Evolutionary conservation across 108 stramenopile genomes (phyloP).

Genomic region (Skeletonema potamos): DNA sequence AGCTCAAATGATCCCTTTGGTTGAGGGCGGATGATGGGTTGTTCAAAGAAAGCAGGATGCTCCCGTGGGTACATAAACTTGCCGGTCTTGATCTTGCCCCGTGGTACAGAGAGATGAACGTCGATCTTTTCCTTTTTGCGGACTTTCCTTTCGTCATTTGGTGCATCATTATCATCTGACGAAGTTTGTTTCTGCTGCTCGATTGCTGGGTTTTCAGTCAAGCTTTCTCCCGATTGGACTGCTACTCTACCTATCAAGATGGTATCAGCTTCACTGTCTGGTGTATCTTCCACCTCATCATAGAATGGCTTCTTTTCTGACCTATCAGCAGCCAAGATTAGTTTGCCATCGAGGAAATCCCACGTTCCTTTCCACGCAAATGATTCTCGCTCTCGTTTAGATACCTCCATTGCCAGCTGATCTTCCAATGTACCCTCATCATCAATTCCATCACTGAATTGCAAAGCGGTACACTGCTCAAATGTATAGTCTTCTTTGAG

Average conservation of each 20-base stretch:
- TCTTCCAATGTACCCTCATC: constrained; percentile 27
- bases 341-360: constrained; percentile 75
- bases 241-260: constrained; percentile 70
- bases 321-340: constrained; percentile 81
- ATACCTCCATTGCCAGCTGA: constrained; percentile 28
- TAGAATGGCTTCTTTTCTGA: constrained; percentile 49
- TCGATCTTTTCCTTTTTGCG: constrained; percentile 34
- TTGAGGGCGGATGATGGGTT: constrained; percentile 65
- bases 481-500: constrained; percentile 80
- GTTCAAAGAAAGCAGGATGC: constrained; percentile 82
- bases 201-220: constrained; percentile 56
- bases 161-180: constrained; percentile 6
- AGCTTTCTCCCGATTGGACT: constrained; percentile 46
- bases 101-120: constrained; percentile 74
- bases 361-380: constrained; percentile 69
- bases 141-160: not conserved
- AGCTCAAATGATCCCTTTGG: constrained; percentile 63
- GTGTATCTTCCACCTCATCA: constrained; percentile 14
- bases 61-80: constrained; percentile 76
- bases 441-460: constrained; percentile 29
- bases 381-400: constrained; percentile 27
- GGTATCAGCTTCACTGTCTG: constrained; percentile 51
- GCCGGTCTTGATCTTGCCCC: constrained; percentile 72
- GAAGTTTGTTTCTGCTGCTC: constrained; percentile 30
- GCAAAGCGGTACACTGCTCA: constrained; percentile 54